Conservation (phyloP, 176 grass and related monocot species). For the Eragrostis curvula region DNA sequence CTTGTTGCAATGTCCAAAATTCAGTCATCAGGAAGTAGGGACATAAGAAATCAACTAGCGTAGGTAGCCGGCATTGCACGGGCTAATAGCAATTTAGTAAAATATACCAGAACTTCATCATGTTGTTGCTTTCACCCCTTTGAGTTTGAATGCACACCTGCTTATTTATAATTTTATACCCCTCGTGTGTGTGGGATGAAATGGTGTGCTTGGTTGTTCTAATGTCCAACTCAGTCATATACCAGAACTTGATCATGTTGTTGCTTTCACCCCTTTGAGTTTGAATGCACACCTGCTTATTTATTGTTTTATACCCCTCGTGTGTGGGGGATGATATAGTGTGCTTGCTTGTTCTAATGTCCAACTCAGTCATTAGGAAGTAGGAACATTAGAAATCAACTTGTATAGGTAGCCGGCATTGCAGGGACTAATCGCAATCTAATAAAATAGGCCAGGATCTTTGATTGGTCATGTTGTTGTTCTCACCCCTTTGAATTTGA, state of each 20-base stretch:
- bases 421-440: too few relatives aligned
- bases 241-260: conserved; percentile 13
- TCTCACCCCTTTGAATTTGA: conserved; percentile 1
- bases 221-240: background rate
- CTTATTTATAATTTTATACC: conserved; percentile 28
- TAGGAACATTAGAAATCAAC: too few relatives aligned
- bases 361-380: too few relatives aligned
- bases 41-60: background rate
- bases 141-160: background rate
- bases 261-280: background rate
- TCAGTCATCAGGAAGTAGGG: conserved; percentile 3
- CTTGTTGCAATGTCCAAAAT: background rate
- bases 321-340: too few relatives aligned
- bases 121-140: background rate
- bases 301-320: conserved; percentile 10
- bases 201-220: too few relatives aligned
- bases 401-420: too few relatives aligned
- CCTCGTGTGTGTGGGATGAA: background rate
- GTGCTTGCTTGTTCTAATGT: too few relatives aligned
- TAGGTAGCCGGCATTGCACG: background rate
- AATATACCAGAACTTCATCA: conserved; percentile 14
- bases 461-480: conserved; percentile 16
- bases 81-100: background rate
- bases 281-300: conserved; percentile 5
- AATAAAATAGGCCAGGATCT: conserved; percentile 6